These are phyloP conservation scores for Nakaseomyces sp. DNA, from an alignment of 1,139 yeast species.

Conservation along the genomic window DNA sequence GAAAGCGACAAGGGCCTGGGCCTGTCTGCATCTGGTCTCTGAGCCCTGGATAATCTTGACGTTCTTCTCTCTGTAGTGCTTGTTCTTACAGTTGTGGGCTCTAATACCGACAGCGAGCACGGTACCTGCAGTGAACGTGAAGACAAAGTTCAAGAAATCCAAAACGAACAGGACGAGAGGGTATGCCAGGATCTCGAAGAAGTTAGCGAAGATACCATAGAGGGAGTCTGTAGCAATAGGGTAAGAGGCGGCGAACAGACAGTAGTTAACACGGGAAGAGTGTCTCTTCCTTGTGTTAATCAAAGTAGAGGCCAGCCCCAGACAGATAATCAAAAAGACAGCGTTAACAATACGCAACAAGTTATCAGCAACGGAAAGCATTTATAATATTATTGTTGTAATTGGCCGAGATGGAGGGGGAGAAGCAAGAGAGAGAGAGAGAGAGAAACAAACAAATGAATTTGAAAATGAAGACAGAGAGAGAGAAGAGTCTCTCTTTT, in stretches of 20 bases:
- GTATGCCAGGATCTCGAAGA: constrained; percentile 75
- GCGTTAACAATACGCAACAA: constrained; percentile 68
- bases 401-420: too few species aligned
- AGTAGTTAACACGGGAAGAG: constrained; percentile 83
- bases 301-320: constrained; percentile 80
- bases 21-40: constrained; percentile 81
- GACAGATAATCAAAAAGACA: constrained; percentile 60
- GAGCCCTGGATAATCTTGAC: constrained; percentile 61
- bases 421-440: too few species aligned
- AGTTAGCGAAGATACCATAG: constrained; percentile 72
- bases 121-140: constrained; percentile 90
- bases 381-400: constrained; percentile 7
- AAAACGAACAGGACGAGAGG: constrained; percentile 65
- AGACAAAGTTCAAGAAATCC: constrained; percentile 82
- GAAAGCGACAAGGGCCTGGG: constrained; percentile 88
- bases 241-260: constrained; percentile 78
- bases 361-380: constrained; percentile 53
- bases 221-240: constrained; percentile 71
- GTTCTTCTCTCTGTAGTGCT: constrained; percentile 53
- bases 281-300: constrained; percentile 52
- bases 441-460: too few species aligned
- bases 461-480: too few species aligned
- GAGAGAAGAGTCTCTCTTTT: too few species aligned
- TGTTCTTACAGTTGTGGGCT: constrained; percentile 75
- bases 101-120: constrained; percentile 87